phyloP scores from a whole-genome alignment of 2,329 filamentous ascomycete species.

The Pseudonectria buxi region DNA sequence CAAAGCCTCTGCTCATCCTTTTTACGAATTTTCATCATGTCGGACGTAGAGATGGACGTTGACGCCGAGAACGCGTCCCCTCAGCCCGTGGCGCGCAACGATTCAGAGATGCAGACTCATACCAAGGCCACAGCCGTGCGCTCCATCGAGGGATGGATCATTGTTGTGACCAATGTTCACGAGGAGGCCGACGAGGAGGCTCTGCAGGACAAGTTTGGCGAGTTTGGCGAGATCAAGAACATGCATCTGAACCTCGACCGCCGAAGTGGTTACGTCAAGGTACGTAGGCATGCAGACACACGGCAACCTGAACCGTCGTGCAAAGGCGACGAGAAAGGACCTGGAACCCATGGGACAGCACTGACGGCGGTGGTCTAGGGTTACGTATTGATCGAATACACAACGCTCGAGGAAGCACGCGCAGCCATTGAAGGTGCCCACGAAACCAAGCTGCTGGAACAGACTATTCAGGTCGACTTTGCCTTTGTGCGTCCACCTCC shows the following conservation, averaged over 20 bases:
- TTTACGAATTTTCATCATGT: constrained; percentile 32
- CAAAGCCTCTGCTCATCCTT: neutral
- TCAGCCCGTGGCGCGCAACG: constrained; percentile 39
- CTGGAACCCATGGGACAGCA: constrained; percentile 1
- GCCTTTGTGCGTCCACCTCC: constrained; percentile 77
- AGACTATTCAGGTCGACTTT: constrained; percentile 76
- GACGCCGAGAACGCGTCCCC: constrained; percentile 38
- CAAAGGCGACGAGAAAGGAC: too few species aligned
- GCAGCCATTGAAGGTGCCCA: constrained; percentile 79
- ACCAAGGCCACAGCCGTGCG: constrained; percentile 73
- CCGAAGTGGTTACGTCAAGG: constrained; percentile 82
- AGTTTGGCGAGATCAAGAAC: constrained; percentile 84
- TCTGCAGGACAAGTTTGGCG: constrained; percentile 72
- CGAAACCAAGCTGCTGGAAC: constrained; percentile 69
- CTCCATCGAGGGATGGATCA: constrained; percentile 85
- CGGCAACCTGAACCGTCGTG: neutral
- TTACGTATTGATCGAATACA: constrained; percentile 79
- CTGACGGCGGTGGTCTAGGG: constrained; percentile 43
- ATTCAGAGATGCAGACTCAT: constrained; percentile 63
- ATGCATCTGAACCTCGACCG: constrained; percentile 77
- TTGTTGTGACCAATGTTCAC: constrained; percentile 80
- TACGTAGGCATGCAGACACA: constrained; percentile 24
- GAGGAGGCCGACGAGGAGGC: constrained; percentile 83
- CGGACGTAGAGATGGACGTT: constrained; percentile 54
- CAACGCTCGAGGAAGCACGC: constrained; percentile 69